Evolutionary conservation across 345 rosid species (phyloP).

Genomic region (Eutrema japonicum): DNA sequence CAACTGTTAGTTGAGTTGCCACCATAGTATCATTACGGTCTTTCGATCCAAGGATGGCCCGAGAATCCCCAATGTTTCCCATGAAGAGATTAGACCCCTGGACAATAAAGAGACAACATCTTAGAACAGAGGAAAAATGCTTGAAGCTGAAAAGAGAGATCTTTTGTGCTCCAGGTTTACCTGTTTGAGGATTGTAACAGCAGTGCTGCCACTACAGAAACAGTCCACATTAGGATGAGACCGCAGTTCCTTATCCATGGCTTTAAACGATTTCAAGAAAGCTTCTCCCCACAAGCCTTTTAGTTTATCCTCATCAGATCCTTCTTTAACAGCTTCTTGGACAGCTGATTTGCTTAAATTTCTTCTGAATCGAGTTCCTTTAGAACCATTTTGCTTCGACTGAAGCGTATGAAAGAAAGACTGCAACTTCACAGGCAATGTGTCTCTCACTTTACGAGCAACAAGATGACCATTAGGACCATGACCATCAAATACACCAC

Average conservation of each 20-base stretch:
- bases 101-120: slow-evolving; percentile 14
- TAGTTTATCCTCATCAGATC: slow-evolving; percentile 58
- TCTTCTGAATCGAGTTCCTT: slow-evolving; percentile 59
- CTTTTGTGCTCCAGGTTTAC: slow-evolving; percentile 45
- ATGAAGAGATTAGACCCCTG: slow-evolving; percentile 94
- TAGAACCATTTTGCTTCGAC: slow-evolving; percentile 61
- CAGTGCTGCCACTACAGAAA: slow-evolving; percentile 99
- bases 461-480: slow-evolving; percentile 99
- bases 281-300: slow-evolving; percentile 85
- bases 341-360: slow-evolving; percentile 56
- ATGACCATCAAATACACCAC: slow-evolving; percentile 98
- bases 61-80: slow-evolving; percentile 98
- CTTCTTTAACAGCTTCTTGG: slow-evolving; percentile 60
- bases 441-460: slow-evolving; percentile 92
- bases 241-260: slow-evolving; percentile 93
- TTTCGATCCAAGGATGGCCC: slow-evolving; percentile 96
- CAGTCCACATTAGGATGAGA: slow-evolving; percentile 92
- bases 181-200: slow-evolving; percentile 92
- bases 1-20: slow-evolving; percentile 90
- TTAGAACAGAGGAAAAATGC: slow-evolving; percentile 16
- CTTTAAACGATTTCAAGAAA: slow-evolving; percentile 82
- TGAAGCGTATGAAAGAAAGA: slow-evolving; percentile 59
- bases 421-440: slow-evolving; percentile 77
- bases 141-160: background rate
- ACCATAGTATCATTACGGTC: slow-evolving; percentile 75